phyloP scores from a whole-genome alignment of 164 flowering plant species.

The Liquidambar formosana region DNA sequence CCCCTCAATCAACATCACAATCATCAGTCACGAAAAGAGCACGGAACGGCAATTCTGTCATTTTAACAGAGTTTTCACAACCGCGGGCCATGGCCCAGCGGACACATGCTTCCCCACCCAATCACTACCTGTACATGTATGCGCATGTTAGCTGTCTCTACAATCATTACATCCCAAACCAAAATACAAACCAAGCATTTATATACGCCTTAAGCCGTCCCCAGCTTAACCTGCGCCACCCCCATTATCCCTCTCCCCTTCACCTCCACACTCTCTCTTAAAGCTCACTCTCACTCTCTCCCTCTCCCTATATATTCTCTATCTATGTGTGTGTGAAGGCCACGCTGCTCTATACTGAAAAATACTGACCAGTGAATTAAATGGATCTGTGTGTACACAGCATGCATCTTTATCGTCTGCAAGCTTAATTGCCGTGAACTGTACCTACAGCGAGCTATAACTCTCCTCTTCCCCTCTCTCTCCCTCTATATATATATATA shows the following conservation, averaged over 20 bases:
- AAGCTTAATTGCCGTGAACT: slow-evolving; percentile 14
- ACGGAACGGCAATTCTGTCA: neutral
- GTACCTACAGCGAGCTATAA: slow-evolving; percentile 19
- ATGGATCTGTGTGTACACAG: slow-evolving; percentile 35
- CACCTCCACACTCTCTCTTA: neutral
- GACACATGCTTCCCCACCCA: slow-evolving; percentile 23
- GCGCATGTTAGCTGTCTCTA: slow-evolving; percentile 28
- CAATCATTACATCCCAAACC: neutral
- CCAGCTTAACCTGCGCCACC: slow-evolving; percentile 13
- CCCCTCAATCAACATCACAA: neutral
- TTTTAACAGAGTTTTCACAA: neutral
- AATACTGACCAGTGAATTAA: slow-evolving; percentile 32
- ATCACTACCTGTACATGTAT: slow-evolving; percentile 7
- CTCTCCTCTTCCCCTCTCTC: slow-evolving; percentile 12
- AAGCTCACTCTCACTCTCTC: neutral
- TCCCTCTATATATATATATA: too few relatives aligned
- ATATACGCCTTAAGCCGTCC: neutral
- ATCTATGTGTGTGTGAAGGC: too few relatives aligned
- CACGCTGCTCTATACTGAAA: slow-evolving; percentile 1
- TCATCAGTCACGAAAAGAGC: neutral
- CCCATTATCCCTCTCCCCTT: neutral
- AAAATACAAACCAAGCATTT: slow-evolving; percentile 5
- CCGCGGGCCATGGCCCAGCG: slow-evolving; percentile 14
- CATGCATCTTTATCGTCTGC: slow-evolving; percentile 16
- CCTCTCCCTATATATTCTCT: too few relatives aligned